Evolutionary conservation across 192 early-diverging fungal species (phyloP).

Genomic region (Diversispora epigaea): DNA sequence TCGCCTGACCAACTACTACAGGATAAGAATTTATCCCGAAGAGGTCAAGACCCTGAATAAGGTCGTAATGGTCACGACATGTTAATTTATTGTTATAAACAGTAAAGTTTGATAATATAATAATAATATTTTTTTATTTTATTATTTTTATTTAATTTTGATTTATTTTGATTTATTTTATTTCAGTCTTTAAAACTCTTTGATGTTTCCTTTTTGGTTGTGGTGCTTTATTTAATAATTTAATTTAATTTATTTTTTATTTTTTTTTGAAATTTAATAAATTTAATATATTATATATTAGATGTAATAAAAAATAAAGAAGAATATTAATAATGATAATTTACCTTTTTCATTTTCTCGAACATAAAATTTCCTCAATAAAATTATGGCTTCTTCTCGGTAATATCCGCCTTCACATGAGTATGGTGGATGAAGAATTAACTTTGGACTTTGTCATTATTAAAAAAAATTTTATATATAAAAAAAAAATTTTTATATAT

Average conservation of each 20-base stretch:
- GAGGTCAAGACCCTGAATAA: no score
- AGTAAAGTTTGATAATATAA: no score
- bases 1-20: no score
- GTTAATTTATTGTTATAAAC: no score
- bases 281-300: background rate
- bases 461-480: no score
- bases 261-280: background rate
- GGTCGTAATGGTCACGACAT: no score
- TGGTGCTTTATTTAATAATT: slow-evolving; percentile 59
- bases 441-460: slow-evolving; percentile 8
- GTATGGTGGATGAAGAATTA: slow-evolving; percentile 49
- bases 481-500: no score
- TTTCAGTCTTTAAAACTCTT: slow-evolving; percentile 75
- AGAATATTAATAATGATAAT: background rate
- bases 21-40: no score
- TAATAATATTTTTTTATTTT: no score
- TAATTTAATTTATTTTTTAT: background rate
- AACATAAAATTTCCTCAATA: slow-evolving; percentile 90
- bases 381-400: slow-evolving; percentile 79
- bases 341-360: slow-evolving; percentile 86
- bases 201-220: slow-evolving; percentile 84
- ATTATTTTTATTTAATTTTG: no score
- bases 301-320: background rate
- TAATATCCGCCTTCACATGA: slow-evolving; percentile 66
- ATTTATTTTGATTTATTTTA: background rate